Evolutionary conservation across 2,329 filamentous ascomycete species (phyloP).

Genomic region (Fusarium nurragi): DNA sequence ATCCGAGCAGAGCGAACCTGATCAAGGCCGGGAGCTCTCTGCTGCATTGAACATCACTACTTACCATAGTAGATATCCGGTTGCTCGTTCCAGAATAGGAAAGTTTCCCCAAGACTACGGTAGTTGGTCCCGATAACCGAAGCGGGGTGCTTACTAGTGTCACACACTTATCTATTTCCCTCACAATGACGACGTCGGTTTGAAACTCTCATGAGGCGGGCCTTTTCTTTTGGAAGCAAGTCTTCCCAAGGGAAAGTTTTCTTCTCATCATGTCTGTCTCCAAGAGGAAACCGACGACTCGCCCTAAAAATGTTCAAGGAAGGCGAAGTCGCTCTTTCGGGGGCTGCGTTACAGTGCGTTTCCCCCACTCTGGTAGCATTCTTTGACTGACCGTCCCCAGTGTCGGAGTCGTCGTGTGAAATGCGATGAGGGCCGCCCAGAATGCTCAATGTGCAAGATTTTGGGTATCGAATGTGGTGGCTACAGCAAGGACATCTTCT

Average conservation of each 20-base stretch:
- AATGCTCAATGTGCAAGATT: constrained; percentile 23
- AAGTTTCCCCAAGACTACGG: constrained; percentile 19
- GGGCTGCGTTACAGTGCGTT: constrained; percentile 24
- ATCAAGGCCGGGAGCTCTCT: too few relatives aligned
- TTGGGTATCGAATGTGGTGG: constrained; percentile 22
- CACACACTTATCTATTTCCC: not conserved
- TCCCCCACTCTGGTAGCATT: fast-evolving
- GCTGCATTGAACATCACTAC: too few relatives aligned
- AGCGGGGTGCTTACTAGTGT: constrained; percentile 13
- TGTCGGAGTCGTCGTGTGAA: constrained; percentile 33
- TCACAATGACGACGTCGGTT: not conserved
- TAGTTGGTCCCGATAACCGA: not conserved
- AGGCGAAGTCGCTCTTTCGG: constrained; percentile 27
- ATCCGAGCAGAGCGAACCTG: not conserved
- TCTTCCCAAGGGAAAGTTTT: not conserved
- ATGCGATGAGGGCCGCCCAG: constrained; percentile 26
- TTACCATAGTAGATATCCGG: too few relatives aligned
- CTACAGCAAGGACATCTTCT: constrained; percentile 31
- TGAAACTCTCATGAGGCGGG: not conserved
- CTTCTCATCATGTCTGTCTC: not conserved
- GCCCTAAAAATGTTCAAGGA: not conserved
- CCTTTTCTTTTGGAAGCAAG: not conserved
- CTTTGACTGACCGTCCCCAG: constrained; percentile 1
- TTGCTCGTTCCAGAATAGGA: not conserved
- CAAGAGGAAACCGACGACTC: not conserved